These are phyloP conservation scores for Xylaria polymorpha DNA, from an alignment of 2,329 filamentous ascomycete genomes.

Conservation along the genomic window DNA sequence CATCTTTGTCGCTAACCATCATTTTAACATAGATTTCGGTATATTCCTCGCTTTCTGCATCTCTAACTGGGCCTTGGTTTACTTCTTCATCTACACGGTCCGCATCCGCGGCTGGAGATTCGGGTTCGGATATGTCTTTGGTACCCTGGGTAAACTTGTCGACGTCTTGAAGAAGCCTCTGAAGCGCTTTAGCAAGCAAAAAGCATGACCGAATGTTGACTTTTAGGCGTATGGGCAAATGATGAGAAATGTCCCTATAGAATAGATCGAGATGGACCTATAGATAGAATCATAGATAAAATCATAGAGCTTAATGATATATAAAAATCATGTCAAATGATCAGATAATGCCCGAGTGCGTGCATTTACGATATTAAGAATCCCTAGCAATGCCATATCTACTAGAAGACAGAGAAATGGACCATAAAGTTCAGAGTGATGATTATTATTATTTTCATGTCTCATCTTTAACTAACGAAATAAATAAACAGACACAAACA, in stretches of 20 bases:
- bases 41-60: constrained; percentile 78
- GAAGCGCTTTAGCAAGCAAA: constrained; percentile 24
- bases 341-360: background rate
- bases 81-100: constrained; percentile 82
- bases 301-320: background rate
- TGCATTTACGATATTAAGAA: background rate
- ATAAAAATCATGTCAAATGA: background rate
- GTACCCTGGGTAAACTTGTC: constrained; percentile 44
- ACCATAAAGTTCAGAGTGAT: background rate
- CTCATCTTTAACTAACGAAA: constrained; percentile 17
- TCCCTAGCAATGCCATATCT: background rate
- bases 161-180: constrained; percentile 51
- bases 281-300: background rate
- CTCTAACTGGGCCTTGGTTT: constrained; percentile 77
- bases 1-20: constrained; percentile 8
- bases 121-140: constrained; percentile 70
- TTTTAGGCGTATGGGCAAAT: background rate
- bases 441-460: constrained; percentile 27
- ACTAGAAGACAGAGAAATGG: background rate
- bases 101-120: constrained; percentile 77
- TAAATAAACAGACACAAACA: constrained; percentile 6
- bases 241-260: too few relatives aligned
- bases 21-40: constrained; percentile 63
- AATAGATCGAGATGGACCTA: background rate
- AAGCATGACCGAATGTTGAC: background rate